These are phyloP conservation scores for Pyrus hybrid DNA, from an alignment of 331 rosid genomes.

Conservation along the genomic window DNA sequence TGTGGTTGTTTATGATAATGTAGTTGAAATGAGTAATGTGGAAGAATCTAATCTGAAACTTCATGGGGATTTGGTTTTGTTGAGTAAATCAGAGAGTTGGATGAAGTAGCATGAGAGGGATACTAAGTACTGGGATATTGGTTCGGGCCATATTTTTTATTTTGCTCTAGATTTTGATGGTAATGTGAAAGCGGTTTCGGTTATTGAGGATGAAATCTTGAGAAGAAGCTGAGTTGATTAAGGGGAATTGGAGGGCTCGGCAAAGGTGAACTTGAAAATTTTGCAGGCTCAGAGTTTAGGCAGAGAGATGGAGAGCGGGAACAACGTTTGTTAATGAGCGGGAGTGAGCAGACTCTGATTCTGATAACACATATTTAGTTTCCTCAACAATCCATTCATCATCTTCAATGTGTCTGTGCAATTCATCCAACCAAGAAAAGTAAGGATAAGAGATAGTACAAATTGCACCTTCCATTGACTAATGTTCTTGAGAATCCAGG, in stretches of 20 bases:
- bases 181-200: conserved; percentile 43
- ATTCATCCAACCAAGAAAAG: too few relatives aligned
- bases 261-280: conserved; percentile 42
- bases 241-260: conserved; percentile 30
- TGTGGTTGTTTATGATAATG: conserved; percentile 11
- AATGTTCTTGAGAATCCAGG: too few relatives aligned
- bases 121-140: conserved; percentile 76
- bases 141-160: conserved; percentile 58
- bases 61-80: conserved; percentile 51
- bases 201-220: conserved; percentile 60
- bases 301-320: conserved; percentile 65
- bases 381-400: too few relatives aligned
- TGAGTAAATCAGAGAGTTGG: conserved; percentile 61
- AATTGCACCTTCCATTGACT: too few relatives aligned
- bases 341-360: not conserved
- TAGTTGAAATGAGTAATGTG: conserved; percentile 18
- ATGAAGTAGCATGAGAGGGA: conserved; percentile 60
- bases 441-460: too few relatives aligned
- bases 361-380: too few relatives aligned
- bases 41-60: conserved; percentile 28
- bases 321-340: conserved; percentile 60
- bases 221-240: conserved; percentile 35
- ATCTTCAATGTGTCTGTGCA: too few relatives aligned
- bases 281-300: conserved; percentile 53
- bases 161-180: conserved; percentile 48